Evolutionary conservation across 1,284 basidiomycete species (phyloP).

Genomic region (Marasmius tenuissimus): DNA sequence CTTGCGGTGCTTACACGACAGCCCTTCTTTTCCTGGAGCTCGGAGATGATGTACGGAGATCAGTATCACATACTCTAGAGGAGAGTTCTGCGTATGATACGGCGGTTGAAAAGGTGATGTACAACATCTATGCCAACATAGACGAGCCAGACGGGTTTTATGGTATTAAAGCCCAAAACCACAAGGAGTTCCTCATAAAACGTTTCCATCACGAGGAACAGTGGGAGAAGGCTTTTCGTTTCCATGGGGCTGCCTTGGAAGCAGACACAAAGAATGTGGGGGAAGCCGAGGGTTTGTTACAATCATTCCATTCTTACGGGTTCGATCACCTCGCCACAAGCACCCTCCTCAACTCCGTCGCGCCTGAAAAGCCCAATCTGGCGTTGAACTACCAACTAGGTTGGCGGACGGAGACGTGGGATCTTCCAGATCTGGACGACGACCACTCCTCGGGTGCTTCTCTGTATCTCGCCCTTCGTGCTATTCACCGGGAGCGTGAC

Average conservation of each 20-base stretch:
- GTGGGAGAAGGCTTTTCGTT: conserved; percentile 88
- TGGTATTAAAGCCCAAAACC: conserved; percentile 79
- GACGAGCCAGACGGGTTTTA: conserved; percentile 99
- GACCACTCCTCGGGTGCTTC: conserved; percentile 51
- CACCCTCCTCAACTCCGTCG: conserved; percentile 48
- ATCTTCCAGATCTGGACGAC: conserved; percentile 68
- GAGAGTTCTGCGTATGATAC: conserved; percentile 24
- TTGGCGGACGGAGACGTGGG: conserved; percentile 93
- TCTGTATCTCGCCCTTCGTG: conserved; percentile 78
- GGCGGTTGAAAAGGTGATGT: conserved; percentile 67
- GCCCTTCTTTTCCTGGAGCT: conserved; percentile 90
- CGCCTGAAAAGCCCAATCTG: conserved; percentile 37
- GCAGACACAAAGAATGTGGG: conserved; percentile 40
- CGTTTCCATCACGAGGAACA: conserved; percentile 91
- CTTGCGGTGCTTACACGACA: conserved; percentile 84
- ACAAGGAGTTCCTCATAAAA: conserved; percentile 76
- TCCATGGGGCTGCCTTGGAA: conserved; percentile 85
- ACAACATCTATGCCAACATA: conserved; percentile 91
- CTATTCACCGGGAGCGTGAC: conserved; percentile 75
- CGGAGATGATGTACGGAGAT: conserved; percentile 53
- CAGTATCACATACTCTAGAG: background rate
- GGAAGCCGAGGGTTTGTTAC: conserved; percentile 59
- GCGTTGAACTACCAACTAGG: conserved; percentile 75
- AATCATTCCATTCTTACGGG: conserved; percentile 84
- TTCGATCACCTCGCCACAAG: conserved; percentile 80